Evolutionary conservation across 1,139 yeast species (phyloP).

Genomic region (Yamadazyma conglobata): DNA sequence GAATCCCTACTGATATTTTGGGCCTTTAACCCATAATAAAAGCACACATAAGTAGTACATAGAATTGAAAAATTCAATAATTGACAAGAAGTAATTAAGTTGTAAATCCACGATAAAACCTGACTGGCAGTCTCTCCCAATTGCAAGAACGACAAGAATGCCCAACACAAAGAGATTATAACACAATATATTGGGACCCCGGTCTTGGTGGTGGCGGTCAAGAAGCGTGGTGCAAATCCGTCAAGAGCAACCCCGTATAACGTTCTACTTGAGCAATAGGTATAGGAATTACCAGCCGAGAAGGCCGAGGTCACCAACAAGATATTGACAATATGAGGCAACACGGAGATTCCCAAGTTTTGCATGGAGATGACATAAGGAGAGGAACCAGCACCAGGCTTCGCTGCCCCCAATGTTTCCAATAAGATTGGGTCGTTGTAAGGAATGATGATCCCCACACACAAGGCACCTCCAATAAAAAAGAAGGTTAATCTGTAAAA

Average conservation of each 20-base stretch:
- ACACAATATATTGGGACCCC: conserved; percentile 37
- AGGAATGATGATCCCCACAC: conserved; percentile 69
- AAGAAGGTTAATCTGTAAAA: conserved; percentile 68
- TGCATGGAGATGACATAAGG: conserved; percentile 60
- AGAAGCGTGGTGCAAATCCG: conserved; percentile 50
- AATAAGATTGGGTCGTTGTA: conserved; percentile 56
- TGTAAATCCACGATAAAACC: conserved; percentile 67
- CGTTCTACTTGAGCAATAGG: conserved; percentile 45
- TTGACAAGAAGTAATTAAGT: conserved; percentile 62
- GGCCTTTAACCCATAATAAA: conserved; percentile 60
- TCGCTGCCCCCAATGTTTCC: conserved; percentile 25
- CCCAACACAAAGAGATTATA: conserved; percentile 27
- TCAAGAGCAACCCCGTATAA: conserved; percentile 43
- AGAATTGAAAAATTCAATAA: conserved; percentile 65
- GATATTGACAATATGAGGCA: conserved; percentile 45
- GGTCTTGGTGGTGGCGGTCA: conserved; percentile 35
- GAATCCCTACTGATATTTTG: conserved; percentile 51
- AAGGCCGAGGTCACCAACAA: conserved; percentile 42
- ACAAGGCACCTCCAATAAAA: conserved; percentile 47
- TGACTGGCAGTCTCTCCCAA: conserved; percentile 37
- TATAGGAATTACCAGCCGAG: conserved; percentile 48
- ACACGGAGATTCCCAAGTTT: conserved; percentile 39
- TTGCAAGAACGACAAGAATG: conserved; percentile 49
- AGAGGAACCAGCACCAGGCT: conserved; percentile 65
- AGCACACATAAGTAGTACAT: conserved; percentile 56